Percentiles rank a stretch among this genome's conserved stretches.
Evolutionary conservation across 2,329 filamentous ascomycete species (phyloP).

Genomic region (Talaromyces albobiverticillius): DNA sequence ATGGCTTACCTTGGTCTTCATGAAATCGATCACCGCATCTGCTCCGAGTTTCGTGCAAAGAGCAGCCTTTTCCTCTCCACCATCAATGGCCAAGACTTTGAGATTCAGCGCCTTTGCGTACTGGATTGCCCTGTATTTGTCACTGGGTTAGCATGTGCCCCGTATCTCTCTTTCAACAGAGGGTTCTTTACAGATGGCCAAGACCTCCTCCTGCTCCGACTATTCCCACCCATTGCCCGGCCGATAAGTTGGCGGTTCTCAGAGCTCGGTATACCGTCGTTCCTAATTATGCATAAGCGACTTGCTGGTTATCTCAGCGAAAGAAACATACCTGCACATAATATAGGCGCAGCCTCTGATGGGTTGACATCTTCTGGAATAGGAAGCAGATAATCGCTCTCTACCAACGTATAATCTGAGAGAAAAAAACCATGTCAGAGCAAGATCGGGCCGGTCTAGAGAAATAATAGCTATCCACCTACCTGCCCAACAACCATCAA

Average conservation of each 20-base stretch:
- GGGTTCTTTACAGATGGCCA: conserved; percentile 21
- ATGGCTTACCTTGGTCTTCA: conserved; percentile 18
- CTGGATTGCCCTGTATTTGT: conserved; percentile 15
- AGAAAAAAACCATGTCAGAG: no score
- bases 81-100: conserved; percentile 39
- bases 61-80: conserved; percentile 34
- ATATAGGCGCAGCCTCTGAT: conserved; percentile 20
- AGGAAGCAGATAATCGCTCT: conserved; percentile 17
- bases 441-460: not conserved
- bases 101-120: conserved; percentile 25
- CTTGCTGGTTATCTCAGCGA: no score
- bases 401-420: conserved; percentile 19
- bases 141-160: no score
- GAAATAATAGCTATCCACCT: not conserved
- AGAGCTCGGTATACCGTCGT: conserved; percentile 23
- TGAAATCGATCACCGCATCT: conserved; percentile 30
- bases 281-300: not conserved
- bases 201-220: conserved; percentile 32
- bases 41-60: conserved; percentile 35
- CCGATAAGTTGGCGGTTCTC: conserved; percentile 31
- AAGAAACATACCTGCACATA: conserved; percentile 20
- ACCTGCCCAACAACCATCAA: conserved; percentile 18
- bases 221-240: conserved; percentile 28
- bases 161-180: not conserved
- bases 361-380: conserved; percentile 20